Conservation (phyloP, 441 rosid genomes). For the Corymbia citriodora region DNA sequence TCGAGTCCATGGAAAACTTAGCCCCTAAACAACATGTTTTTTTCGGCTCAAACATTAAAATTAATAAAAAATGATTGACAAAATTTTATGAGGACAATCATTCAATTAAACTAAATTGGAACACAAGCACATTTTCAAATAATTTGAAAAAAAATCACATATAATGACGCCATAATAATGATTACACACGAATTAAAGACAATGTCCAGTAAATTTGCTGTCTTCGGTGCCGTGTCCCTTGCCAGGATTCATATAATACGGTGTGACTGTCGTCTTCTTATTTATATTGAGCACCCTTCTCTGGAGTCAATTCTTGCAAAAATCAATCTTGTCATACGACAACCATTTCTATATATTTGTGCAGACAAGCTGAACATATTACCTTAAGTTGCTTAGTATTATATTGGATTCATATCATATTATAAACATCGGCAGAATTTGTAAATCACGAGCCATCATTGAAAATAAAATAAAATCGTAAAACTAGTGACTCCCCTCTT, state of each 20-base stretch:
- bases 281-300: neutral
- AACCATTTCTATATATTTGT: neutral
- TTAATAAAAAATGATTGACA: neutral
- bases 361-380: neutral
- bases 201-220: neutral
- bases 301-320: neutral
- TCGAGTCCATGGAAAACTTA: rapidly evolving
- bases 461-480: neutral
- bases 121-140: neutral
- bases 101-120: neutral
- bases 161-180: neutral
- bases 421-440: rapidly evolving
- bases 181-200: too few relatives aligned
- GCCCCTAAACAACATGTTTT: rapidly evolving
- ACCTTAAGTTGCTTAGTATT: neutral
- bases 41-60: neutral
- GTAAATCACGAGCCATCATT: neutral
- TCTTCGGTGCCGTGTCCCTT: neutral
- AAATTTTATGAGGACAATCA: neutral
- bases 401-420: neutral
- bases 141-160: neutral
- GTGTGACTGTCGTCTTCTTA: neutral
- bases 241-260: neutral
- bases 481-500: neutral
- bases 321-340: neutral